A percentile compares a stretch with the other conserved stretches of the same genome.
Evolutionary conservation across 805 yeast species (phyloP).

Genomic region (Ogataea polymorpha): DNA sequence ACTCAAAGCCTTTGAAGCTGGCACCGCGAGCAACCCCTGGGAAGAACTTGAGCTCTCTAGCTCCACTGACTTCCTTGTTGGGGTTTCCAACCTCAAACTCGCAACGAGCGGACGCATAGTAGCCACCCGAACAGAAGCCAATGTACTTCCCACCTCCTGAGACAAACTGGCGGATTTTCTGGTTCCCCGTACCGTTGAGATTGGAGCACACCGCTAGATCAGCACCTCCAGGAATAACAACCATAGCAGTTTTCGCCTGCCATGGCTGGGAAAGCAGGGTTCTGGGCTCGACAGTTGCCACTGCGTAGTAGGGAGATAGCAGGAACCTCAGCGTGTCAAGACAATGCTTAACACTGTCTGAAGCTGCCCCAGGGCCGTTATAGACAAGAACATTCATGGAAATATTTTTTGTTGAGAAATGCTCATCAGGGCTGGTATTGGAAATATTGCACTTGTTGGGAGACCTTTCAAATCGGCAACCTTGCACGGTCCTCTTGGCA

Average conservation of each 20-base stretch:
- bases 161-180: constrained; percentile 59
- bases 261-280: constrained; percentile 81
- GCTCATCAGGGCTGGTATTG: constrained; percentile 1
- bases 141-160: constrained; percentile 75
- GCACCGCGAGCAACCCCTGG: constrained; percentile 85
- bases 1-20: constrained; percentile 75
- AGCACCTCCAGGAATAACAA: constrained; percentile 96
- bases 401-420: constrained; percentile 1
- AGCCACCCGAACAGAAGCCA: constrained; percentile 96
- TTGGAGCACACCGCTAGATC: constrained; percentile 80
- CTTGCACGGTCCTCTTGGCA: neutral
- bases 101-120: constrained; percentile 68
- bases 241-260: constrained; percentile 70
- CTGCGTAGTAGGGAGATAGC: constrained; percentile 87
- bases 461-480: neutral
- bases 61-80: constrained; percentile 75
- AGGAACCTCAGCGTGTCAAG: constrained; percentile 69
- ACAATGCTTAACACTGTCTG: constrained; percentile 82
- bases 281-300: constrained; percentile 60
- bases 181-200: constrained; percentile 68
- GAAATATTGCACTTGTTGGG: constrained; percentile 5
- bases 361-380: constrained; percentile 78
- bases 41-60: constrained; percentile 75
- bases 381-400: constrained; percentile 71
- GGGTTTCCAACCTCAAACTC: constrained; percentile 82